These are phyloP conservation scores for Puya raimondii DNA, from an alignment of 176 grass and related monocot genomes.

Conservation along the genomic window DNA sequence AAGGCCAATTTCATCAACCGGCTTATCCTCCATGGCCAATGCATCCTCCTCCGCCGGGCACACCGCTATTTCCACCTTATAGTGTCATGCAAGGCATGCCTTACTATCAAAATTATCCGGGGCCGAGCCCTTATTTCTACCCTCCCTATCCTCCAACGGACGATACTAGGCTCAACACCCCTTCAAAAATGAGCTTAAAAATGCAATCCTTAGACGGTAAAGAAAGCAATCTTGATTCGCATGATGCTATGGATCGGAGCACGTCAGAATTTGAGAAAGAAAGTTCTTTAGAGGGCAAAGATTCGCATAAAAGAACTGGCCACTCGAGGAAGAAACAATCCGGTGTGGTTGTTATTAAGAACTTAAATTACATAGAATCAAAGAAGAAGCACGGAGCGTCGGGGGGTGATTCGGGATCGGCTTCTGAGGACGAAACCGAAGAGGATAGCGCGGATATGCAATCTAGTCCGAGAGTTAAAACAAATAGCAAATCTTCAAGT, in stretches of 20 bases:
- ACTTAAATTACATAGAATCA: slow-evolving; percentile 70
- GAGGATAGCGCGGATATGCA: slow-evolving; percentile 41
- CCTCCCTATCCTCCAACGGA: slow-evolving; percentile 64
- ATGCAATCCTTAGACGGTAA: slow-evolving; percentile 60
- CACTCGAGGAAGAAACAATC: slow-evolving; percentile 65
- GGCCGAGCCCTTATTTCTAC: slow-evolving; percentile 48
- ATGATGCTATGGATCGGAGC: slow-evolving; percentile 30
- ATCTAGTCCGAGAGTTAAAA: slow-evolving; percentile 39
- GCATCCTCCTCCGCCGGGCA: slow-evolving; percentile 57
- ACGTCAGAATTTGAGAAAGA: slow-evolving; percentile 37
- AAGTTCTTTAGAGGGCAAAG: slow-evolving; percentile 44
- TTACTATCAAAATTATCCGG: slow-evolving; percentile 70
- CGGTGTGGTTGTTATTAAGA: slow-evolving; percentile 69
- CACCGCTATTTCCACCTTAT: slow-evolving; percentile 49
- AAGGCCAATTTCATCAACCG: slow-evolving; percentile 53
- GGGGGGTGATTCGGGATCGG: slow-evolving; percentile 47
- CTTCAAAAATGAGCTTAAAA: slow-evolving; percentile 38
- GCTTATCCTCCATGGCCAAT: slow-evolving; percentile 81
- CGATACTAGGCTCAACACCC: slow-evolving; percentile 40
- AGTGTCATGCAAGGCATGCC: slow-evolving; percentile 64
- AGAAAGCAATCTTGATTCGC: slow-evolving; percentile 22
- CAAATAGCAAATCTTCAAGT: slow-evolving; percentile 38
- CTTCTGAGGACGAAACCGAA: slow-evolving; percentile 40
- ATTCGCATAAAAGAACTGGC: slow-evolving; percentile 58
- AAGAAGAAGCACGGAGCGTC: slow-evolving; percentile 57